phyloP scores from a whole-genome alignment of 148 eudicot genomes.

The Chenopodium quinoa region DNA sequence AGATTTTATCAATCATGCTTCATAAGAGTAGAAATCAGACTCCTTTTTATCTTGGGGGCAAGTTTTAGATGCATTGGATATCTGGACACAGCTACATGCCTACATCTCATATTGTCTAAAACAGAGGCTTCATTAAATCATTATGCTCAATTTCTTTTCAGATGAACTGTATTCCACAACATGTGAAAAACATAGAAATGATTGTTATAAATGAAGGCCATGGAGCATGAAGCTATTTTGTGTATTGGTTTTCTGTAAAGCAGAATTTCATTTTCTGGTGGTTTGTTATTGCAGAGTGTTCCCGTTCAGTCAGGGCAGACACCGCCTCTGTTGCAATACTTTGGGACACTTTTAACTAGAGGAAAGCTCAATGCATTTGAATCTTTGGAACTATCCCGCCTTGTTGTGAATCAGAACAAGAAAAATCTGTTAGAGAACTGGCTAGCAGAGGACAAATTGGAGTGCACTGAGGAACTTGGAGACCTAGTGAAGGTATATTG shows the following conservation, averaged over 20 bases:
- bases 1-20: background rate
- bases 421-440: slow-evolving; percentile 93
- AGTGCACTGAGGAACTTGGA: slow-evolving; percentile 98
- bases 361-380: slow-evolving; percentile 96
- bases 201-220: background rate
- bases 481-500: slow-evolving; percentile 87
- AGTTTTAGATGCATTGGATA: background rate
- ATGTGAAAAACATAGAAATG: background rate
- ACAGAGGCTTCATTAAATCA: background rate
- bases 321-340: slow-evolving; percentile 91
- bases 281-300: slow-evolving; percentile 74
- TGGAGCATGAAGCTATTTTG: background rate
- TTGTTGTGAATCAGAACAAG: slow-evolving; percentile 96
- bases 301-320: slow-evolving; percentile 99
- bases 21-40: background rate
- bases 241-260: background rate
- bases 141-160: background rate
- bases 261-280: slow-evolving; percentile 9
- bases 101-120: background rate
- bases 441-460: slow-evolving; percentile 96
- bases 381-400: slow-evolving; percentile 89
- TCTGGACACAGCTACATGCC: background rate
- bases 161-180: background rate
- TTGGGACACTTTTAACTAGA: slow-evolving; percentile 86
- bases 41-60: background rate